Percentiles rank a stretch among this genome's conserved stretches.
These are phyloP conservation scores for Saccharum spontaneum DNA, from an alignment of 176 grass and related monocot genomes.

Conservation along the genomic window DNA sequence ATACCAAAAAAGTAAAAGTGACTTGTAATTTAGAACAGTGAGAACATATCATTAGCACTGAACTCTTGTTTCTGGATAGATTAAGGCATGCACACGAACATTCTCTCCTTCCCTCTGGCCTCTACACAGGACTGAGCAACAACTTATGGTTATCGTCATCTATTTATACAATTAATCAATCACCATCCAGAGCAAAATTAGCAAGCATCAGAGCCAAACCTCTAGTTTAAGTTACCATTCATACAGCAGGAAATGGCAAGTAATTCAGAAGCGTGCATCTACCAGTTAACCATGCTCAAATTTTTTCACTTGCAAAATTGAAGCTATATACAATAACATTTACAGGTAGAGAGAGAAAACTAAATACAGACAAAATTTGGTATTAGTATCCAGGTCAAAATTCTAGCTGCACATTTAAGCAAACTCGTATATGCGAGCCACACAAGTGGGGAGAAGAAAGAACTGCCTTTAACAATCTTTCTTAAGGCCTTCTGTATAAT, in stretches of 20 bases:
- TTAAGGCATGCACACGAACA: too few species aligned
- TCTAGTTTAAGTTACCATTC: neutral
- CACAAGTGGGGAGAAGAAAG: neutral
- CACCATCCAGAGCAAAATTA: neutral
- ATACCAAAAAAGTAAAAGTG: too few species aligned
- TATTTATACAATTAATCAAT: neutral
- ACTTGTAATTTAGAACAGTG: too few species aligned
- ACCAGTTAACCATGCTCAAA: neutral
- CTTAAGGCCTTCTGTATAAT: constrained; percentile 29
- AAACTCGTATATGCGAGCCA: constrained; percentile 23
- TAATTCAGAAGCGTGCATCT: neutral
- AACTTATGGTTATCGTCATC: neutral
- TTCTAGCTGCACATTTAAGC: constrained; percentile 36
- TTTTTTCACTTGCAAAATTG: constrained; percentile 8
- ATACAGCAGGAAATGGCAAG: neutral
- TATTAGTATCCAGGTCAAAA: constrained; percentile 42
- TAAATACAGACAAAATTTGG: constrained; percentile 40
- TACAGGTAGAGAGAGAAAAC: neutral
- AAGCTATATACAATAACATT: constrained; percentile 15
- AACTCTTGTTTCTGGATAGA: too few species aligned
- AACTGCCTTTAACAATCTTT: constrained; percentile 17
- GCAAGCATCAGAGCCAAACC: too few species aligned
- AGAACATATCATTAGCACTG: too few species aligned
- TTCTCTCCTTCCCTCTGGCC: too few species aligned
- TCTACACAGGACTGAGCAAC: too few species aligned